These are phyloP conservation scores for Phylloporus sp. DNA, from an alignment of 768 basidiomycete species.

Conservation along the genomic window DNA sequence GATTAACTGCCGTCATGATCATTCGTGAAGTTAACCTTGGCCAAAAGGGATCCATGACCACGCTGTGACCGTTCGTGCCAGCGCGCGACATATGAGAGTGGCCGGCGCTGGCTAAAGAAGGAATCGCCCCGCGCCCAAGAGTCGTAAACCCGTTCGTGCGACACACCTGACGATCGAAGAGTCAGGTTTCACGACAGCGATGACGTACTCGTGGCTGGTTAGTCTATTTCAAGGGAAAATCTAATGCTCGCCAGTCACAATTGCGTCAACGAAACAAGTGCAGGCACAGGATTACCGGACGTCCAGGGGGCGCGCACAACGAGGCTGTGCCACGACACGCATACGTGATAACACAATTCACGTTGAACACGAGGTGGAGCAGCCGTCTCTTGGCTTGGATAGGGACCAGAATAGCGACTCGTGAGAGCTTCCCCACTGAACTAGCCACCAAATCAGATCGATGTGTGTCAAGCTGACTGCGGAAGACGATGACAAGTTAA, in stretches of 20 bases:
- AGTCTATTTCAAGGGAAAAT: slow-evolving; percentile 24
- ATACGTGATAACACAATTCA: slow-evolving; percentile 9
- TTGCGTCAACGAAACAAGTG: slow-evolving; percentile 8
- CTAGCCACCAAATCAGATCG: slow-evolving; percentile 8
- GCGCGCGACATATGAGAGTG: slow-evolving; percentile 10
- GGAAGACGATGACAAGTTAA: slow-evolving; percentile 2
- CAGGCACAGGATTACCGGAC: slow-evolving; percentile 13
- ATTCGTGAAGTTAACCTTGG: slow-evolving; percentile 12
- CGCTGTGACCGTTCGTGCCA: slow-evolving; percentile 16
- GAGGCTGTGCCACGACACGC: slow-evolving; percentile 15
- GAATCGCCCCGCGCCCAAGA: slow-evolving; percentile 13
- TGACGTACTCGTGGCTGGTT: slow-evolving; percentile 26
- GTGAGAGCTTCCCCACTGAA: slow-evolving; percentile 8
- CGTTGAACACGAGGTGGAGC: slow-evolving; percentile 23
- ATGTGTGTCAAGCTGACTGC: slow-evolving; percentile 6
- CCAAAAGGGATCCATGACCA: slow-evolving; percentile 10
- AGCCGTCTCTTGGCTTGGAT: slow-evolving; percentile 11
- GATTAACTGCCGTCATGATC: slow-evolving; percentile 21
- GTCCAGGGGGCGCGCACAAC: slow-evolving; percentile 1
- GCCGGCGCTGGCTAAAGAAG: slow-evolving; percentile 16
- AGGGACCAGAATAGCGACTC: slow-evolving; percentile 3
- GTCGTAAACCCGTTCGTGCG: slow-evolving; percentile 12
- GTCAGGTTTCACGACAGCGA: slow-evolving; percentile 12
- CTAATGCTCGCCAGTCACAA: slow-evolving; percentile 12
- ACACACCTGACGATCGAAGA: slow-evolving; percentile 6